Evolutionary conservation across 192 early-diverging fungal species (phyloP).

Genomic region (Geranomyces variabilis): DNA sequence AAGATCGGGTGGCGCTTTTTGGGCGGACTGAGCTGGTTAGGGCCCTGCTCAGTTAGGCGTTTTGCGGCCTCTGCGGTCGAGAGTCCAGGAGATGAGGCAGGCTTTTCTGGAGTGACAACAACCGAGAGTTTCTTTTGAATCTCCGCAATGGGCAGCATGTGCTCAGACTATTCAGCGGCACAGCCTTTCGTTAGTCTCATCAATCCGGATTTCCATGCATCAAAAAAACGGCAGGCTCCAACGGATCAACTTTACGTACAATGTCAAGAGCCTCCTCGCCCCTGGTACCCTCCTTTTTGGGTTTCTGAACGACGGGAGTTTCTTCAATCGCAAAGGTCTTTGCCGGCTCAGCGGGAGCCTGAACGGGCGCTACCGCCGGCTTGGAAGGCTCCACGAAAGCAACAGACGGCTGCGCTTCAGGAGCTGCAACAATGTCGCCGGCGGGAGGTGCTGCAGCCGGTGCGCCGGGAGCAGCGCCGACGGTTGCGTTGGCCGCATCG

Average conservation of each 20-base stretch:
- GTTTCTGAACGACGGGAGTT: not conserved
- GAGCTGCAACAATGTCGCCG: not conserved
- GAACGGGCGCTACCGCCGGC: not conserved
- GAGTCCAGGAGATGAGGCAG: constrained; percentile 74
- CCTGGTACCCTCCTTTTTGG: constrained; percentile 19
- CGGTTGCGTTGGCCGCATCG: no score
- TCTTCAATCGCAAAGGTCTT: constrained; percentile 21
- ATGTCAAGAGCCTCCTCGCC: constrained; percentile 26
- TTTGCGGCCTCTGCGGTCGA: constrained; percentile 60
- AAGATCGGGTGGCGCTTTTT: constrained; percentile 76
- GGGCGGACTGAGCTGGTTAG: constrained; percentile 86
- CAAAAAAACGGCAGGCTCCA: not conserved
- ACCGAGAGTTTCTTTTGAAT: constrained; percentile 54
- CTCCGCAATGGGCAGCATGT: constrained; percentile 61
- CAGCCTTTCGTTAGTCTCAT: not conserved
- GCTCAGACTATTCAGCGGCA: constrained; percentile 51
- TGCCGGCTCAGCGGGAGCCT: constrained; percentile 9
- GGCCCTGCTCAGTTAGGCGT: constrained; percentile 73
- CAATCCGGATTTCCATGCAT: not conserved
- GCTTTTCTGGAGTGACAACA: constrained; percentile 59
- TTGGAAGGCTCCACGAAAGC: constrained; percentile 29
- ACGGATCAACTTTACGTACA: constrained; percentile 8
- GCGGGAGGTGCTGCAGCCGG: no score
- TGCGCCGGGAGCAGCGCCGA: no score
- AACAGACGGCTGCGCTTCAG: constrained; percentile 20